phyloP scores from a whole-genome alignment of 2,329 filamentous ascomycete species.

The Colletotrichum sublineola region DNA sequence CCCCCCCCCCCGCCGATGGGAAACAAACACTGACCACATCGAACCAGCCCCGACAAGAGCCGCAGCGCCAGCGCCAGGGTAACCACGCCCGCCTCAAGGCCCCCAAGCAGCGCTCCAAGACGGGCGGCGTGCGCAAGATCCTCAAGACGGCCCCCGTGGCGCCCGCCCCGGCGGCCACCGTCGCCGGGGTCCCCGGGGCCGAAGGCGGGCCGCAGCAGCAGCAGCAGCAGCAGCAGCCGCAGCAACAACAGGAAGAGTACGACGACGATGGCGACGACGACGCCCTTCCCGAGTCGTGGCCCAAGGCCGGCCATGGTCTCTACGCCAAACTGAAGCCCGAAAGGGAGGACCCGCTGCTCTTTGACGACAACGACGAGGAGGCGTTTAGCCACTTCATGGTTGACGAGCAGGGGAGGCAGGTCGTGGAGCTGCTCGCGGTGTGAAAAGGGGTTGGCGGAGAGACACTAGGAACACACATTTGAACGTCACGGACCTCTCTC shows the following conservation, averaged over 20 bases:
- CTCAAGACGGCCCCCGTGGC: slow-evolving; percentile 47
- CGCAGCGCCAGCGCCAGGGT: slow-evolving; percentile 7
- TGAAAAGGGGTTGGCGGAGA: slow-evolving; percentile 1
- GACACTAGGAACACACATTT: too few species aligned
- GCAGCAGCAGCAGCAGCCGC: not conserved
- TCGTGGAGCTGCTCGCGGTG: slow-evolving; percentile 47
- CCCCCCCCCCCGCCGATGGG: too few species aligned
- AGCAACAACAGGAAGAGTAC: not conserved
- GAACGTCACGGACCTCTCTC: too few species aligned
- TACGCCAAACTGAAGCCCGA: slow-evolving; percentile 56
- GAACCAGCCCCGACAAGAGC: not conserved
- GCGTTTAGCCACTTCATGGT: slow-evolving; percentile 60
- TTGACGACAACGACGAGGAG: slow-evolving; percentile 58
- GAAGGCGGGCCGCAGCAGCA: slow-evolving; percentile 26
- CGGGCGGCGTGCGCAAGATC: slow-evolving; percentile 52
- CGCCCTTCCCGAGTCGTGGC: slow-evolving; percentile 56
- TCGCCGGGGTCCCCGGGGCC: slow-evolving; percentile 40
- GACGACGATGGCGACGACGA: slow-evolving; percentile 48
- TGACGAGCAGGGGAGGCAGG: slow-evolving; percentile 54
- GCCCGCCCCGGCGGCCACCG: not conserved
- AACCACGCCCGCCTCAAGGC: slow-evolving; percentile 1
- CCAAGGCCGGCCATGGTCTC: slow-evolving; percentile 55
- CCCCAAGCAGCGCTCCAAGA: slow-evolving; percentile 49
- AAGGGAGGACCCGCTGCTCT: slow-evolving; percentile 54
- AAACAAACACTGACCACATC: not conserved